Evolutionary conservation across 345 rosid species (phyloP), one percentile per base, ranked within the genome.

Genomic region (Citrus medica): DNA sequence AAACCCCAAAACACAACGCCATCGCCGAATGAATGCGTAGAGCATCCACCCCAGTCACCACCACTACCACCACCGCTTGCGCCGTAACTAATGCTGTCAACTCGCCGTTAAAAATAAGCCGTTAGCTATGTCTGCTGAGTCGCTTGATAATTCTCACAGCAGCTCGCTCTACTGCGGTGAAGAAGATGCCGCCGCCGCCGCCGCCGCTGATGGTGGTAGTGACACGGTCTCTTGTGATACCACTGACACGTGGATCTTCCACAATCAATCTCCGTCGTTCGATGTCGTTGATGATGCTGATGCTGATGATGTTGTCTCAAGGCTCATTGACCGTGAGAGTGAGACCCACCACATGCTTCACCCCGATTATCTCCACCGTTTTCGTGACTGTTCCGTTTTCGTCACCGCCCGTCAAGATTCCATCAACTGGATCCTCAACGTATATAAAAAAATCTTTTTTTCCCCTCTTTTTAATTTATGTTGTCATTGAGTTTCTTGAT

Each of bases 371-470:
- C 84, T 83, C 74, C 81, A 42, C 17, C 90, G 86, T 64, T 87
- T 79, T 85, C 90, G 82, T 33, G 76, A 78, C 84, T 83, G 88
- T 28, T 76, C 86, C 80, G n/a, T 86, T 70, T 79, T 84, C 86
- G 79, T 76, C 79, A 86, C 90, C 69, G 86, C 92, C 17, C 91
- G 94, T 32, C 94, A 89, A 75, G 94, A 90, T 78, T 90, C 89
- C 81, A 87, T 90, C 67, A 90, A 85, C 80, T 90, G 92, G 94
- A 90, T 90, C 85, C 86, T 86, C 73, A 86, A 86, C 86, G 92
- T 88, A 69, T 53, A 2, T 1, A 56, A 12, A 4, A 46, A 5
- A 3, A 13, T 0, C 0, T 0, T 12, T 22, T 6, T 33, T 6
- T 51, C 3, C 1, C n/a, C 30, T 28, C 28, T 21, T 70, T 17